Evolutionary conservation across 139 green algal species (phyloP).

Genomic region (Haematococcus lacustris): DNA sequence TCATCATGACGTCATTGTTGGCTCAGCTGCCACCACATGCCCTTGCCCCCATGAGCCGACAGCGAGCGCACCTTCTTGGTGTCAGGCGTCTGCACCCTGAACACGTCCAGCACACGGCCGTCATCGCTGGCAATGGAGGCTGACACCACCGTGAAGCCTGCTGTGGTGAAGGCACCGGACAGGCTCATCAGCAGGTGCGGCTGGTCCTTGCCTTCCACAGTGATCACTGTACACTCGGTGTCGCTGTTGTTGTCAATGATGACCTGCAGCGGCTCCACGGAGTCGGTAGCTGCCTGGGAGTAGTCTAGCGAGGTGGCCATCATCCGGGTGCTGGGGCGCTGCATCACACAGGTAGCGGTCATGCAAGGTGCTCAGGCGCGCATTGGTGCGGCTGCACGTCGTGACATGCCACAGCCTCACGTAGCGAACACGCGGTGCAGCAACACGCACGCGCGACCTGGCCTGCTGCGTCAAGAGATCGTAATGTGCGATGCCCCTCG

Average conservation of each 20-base stretch:
- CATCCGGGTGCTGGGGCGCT: too few relatives aligned
- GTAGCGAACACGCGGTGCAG: too few relatives aligned
- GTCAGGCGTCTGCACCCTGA: slow-evolving; percentile 50
- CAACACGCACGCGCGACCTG: too few relatives aligned
- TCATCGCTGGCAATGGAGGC: slow-evolving; percentile 60
- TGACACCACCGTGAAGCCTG: slow-evolving; percentile 57
- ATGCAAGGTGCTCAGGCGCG: too few relatives aligned
- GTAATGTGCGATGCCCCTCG: too few relatives aligned
- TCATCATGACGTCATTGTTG: too few relatives aligned
- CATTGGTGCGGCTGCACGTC: too few relatives aligned
- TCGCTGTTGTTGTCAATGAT: slow-evolving; percentile 53
- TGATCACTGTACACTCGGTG: slow-evolving; percentile 38
- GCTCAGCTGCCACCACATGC: too few relatives aligned
- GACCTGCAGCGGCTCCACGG: slow-evolving; percentile 23
- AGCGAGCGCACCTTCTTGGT: slow-evolving; percentile 21
- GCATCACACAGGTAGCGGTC: too few relatives aligned
- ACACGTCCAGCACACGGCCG: slow-evolving; percentile 61
- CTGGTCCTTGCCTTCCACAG: slow-evolving; percentile 47
- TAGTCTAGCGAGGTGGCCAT: not conserved
- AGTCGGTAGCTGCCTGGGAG: not conserved
- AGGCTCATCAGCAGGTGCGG: slow-evolving; percentile 56
- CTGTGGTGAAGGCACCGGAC: slow-evolving; percentile 48
- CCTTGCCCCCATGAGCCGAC: too few relatives aligned
- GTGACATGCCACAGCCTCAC: too few relatives aligned
- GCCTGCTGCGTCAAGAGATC: too few relatives aligned